Base-by-base conservation (phyloP, 1,284 basidiomycete genomes). In the Cronartium quercuum region DNA sequence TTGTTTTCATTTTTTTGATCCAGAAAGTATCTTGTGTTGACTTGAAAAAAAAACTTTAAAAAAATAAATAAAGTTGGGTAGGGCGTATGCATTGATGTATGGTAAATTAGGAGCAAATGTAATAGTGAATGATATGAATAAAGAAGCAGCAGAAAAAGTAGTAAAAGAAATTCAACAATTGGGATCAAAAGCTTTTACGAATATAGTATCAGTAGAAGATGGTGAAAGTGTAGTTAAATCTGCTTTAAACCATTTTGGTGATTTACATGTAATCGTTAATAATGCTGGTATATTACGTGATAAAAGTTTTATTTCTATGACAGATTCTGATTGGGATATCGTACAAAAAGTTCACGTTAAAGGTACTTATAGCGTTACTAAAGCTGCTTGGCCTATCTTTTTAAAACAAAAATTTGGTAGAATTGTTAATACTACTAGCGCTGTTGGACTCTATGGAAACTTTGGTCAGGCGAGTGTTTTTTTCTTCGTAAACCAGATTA, bases 371-470 rank as follows among this genome's bases (percentile, higher is more conserved):
- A 88, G 80, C 65, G 78, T 83, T 79, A 90, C 88, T 74, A 92
- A 96, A 82, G 95, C 95, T 13, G 91, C 92, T 44, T 99, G 94
- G 96, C 94, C 95, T 3, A 86, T 93, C 80, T 97, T 98, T 87
- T 89, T 91, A 83, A 91, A 95, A 84, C 96, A 98, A 82, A 94
- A 94, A 84, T 98, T 90, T 81, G 95, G 96, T 41, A 89, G 96
- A 75, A 95, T 99, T 80, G 86, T 98, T 75, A 96, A 92, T 68
- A 98, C 94, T 37, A 88, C 89, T 76, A 98, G 94, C 5, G 89
- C 90, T 81, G 92, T 94, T 73, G 95, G 94, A 77, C 89, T 97
- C 76, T 94, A 82, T 81, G 95, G 95, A 21, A 94, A 96, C 83
- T 93, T 96, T 82, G 94, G 94, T 37, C 92, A 97, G 82, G 88